Evolutionary conservation across 202 grass and related monocot species (phyloP), one percentile per base, ranked within the genome.

Genomic region (Elaeis oleifera): DNA sequence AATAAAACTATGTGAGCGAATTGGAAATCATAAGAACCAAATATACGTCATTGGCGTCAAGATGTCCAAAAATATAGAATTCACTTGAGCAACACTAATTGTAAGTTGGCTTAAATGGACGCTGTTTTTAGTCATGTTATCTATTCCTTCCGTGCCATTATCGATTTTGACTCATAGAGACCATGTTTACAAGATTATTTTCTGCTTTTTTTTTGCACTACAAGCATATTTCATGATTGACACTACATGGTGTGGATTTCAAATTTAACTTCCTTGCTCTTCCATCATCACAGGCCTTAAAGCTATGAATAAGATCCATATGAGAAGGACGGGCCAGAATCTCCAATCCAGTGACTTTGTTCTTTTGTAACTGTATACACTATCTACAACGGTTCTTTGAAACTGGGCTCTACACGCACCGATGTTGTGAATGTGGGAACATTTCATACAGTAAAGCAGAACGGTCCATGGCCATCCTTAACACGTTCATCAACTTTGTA

Each of bases 321-420:
- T 32, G 71, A 73, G 79, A 53, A 86, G 39, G 1, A 21, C 4
- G 21, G 3, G 39, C 70, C 50, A 72, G n/a, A 63, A 72, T n/a
- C 54, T 55, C 32, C 53, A 83, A 67, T 74, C 50, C 64, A 74
- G 69, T 49, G 77, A 81, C 21, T 31, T 3, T 22, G 53, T 97
- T 86, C 77, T 60, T 97, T 97, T 86, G 85, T 89, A 65, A 86
- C 85, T 2, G 84, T 89, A 56, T 92, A 86, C 66, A 86, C 85
- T 51, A 63, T 82, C 58, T 97, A 84, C 65, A 80, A 67, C 61
- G 48, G 7, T 19, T 56, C 65, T 16, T 18, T 20, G 15, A 27
- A 18, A 23, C 79, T 79, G 69, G 70, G 78, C 18, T 68, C 66
- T 24, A 22, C 54, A 56, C 1, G 2, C 36, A 44, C 3, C 9